Base-by-base conservation (phyloP, 176 grass and related monocot genomes). In the Pharus latifolius region DNA sequence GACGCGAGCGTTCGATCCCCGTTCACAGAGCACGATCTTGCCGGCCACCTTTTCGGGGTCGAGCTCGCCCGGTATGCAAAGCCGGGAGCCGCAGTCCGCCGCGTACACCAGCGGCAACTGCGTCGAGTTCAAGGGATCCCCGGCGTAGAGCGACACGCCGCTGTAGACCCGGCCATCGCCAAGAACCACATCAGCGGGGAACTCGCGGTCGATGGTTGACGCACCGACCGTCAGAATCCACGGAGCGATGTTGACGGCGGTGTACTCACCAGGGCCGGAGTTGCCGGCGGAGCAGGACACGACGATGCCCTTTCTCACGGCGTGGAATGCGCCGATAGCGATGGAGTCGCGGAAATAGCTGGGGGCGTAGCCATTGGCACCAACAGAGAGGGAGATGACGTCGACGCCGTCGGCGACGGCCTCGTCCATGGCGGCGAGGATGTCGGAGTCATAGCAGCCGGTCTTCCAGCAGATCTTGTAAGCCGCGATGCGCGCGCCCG, bases 401-500 rank as follows among this genome's bases (percentile, higher is more conserved):
- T 96, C 45, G 20, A 81, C 88, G n/a, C 88, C 85, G 28, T 96
- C 88, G 15, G 49, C 88, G 19, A 91, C 65, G 24, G 88, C 92
- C 41, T 89, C 82, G 29, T 96, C 88, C 19, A 96, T 67, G 19
- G 92, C 88, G 4, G 92, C 92, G 35, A 96, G 88, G 66, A 96
- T 91, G 67, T 91, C 88, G 10, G 88, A 96, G 79, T 96, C 92
- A 13, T 58, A 81, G 82, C 92, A 96, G 14, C 88, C 92, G 17
- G 62, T 43, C 11, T 26, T 24, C 92, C 92, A 91, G 75, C 88
- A 96, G 82, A 96, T 96, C 83, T 96, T 96, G 88, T 96, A 96
- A 15, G 85, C 88, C 0, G 88, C 92, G 61, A 96, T 52, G 74
- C 41, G 88, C 60, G 92, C 88, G 20, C 46, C 45, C 19, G 88